These are phyloP conservation scores for Suillus americanus DNA, from an alignment of 768 basidiomycete genomes.

Conservation along the genomic window DNA sequence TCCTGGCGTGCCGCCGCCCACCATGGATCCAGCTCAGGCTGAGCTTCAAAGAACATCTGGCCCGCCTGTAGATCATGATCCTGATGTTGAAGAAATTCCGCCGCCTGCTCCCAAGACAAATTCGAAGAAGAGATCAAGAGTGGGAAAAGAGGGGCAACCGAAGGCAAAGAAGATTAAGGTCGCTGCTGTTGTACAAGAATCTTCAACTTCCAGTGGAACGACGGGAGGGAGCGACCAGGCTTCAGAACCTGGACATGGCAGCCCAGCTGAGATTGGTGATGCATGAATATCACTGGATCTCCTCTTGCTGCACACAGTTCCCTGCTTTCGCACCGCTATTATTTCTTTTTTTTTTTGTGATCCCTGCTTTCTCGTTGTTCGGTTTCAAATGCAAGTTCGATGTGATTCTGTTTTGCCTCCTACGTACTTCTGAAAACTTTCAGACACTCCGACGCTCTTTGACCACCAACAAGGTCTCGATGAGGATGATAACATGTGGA, in stretches of 20 bases:
- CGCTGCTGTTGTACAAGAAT: constrained; percentile 9
- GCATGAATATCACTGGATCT: constrained; percentile 14
- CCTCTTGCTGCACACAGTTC: constrained; percentile 8
- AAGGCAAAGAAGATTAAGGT: constrained; percentile 36
- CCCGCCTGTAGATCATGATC: constrained; percentile 13
- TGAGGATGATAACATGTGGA: constrained; percentile 11
- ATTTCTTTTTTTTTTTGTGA: not conserved
- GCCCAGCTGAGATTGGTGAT: constrained; percentile 26
- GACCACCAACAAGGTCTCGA: constrained; percentile 29
- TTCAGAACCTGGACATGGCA: constrained; percentile 23
- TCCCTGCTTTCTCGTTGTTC: constrained; percentile 7
- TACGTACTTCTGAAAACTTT: constrained; percentile 18
- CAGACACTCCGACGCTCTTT: constrained; percentile 26
- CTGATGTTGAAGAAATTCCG: constrained; percentile 15
- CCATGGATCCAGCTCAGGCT: constrained; percentile 27
- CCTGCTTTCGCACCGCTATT: constrained; percentile 12
- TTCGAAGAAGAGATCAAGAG: constrained; percentile 30
- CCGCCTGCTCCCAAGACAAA: constrained; percentile 17
- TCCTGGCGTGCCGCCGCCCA: constrained; percentile 32
- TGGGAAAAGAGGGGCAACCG: constrained; percentile 27
- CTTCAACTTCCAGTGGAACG: constrained; percentile 24
- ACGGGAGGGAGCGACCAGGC: constrained; percentile 26
- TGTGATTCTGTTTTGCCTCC: constrained; percentile 25
- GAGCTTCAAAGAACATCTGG: constrained; percentile 20
- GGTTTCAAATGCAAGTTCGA: constrained; percentile 17